Percentiles rank a stretch among this genome's conserved stretches.
These are phyloP conservation scores for Penicillium polonicum DNA, from an alignment of 2,329 filamentous ascomycete genomes.

Conservation along the genomic window DNA sequence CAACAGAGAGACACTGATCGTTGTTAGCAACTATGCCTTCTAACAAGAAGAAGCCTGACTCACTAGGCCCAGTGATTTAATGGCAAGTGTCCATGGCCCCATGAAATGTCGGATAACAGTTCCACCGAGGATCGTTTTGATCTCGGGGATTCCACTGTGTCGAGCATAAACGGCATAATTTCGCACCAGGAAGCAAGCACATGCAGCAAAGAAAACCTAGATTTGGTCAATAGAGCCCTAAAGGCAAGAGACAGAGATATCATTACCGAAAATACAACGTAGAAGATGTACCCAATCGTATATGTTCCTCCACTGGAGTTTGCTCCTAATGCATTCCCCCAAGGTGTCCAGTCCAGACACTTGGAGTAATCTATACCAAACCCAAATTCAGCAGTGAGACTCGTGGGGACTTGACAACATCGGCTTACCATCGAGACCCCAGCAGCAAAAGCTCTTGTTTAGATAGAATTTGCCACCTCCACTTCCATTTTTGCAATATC, in stretches of 20 bases:
- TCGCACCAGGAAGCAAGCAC: slow-evolving; percentile 75
- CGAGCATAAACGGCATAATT: slow-evolving; percentile 84
- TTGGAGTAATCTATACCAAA: slow-evolving; percentile 61
- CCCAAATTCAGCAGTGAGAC: slow-evolving; percentile 16
- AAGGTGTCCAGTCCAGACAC: slow-evolving; percentile 83
- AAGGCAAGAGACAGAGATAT: not conserved
- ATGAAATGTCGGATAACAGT: slow-evolving; percentile 89
- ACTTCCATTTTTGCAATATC: slow-evolving; percentile 73
- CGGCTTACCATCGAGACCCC: slow-evolving; percentile 69
- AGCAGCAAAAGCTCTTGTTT: slow-evolving; percentile 88
- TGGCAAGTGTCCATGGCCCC: slow-evolving; percentile 81
- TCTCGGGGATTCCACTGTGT: slow-evolving; percentile 95
- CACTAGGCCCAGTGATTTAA: slow-evolving; percentile 86
- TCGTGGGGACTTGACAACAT: not conserved
- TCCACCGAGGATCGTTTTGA: slow-evolving; percentile 92
- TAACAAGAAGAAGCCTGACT: slow-evolving; percentile 20
- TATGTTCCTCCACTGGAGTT: slow-evolving; percentile 68
- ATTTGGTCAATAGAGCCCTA: slow-evolving; percentile 23
- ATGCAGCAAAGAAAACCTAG: slow-evolving; percentile 72
- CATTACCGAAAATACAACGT: slow-evolving; percentile 75
- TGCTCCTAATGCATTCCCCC: slow-evolving; percentile 73
- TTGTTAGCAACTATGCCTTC: slow-evolving; percentile 17
- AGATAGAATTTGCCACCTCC: slow-evolving; percentile 88
- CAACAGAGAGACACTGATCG: slow-evolving; percentile 78
- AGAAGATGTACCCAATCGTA: slow-evolving; percentile 84